Conservation (phyloP, 2,329 filamentous ascomycete genomes). For the Aureobasidium pullulans region DNA sequence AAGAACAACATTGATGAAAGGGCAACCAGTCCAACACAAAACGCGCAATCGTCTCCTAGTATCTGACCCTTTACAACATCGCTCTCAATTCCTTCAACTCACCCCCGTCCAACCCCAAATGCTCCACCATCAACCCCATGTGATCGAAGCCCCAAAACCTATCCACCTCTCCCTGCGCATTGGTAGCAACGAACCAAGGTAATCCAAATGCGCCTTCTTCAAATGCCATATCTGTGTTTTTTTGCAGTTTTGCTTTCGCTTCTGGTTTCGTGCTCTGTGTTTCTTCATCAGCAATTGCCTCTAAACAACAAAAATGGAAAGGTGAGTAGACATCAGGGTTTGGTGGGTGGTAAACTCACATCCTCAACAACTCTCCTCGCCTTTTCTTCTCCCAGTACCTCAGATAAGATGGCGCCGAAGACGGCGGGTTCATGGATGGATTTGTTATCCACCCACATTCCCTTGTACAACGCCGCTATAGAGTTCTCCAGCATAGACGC, state of each 20-base stretch:
- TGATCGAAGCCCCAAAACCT: constrained; percentile 56
- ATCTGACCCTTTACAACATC: constrained; percentile 24
- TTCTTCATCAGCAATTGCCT: neutral
- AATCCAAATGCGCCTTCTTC: constrained; percentile 52
- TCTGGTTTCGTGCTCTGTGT: constrained; percentile 23
- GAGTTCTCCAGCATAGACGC: constrained; percentile 35
- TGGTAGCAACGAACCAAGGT: constrained; percentile 53
- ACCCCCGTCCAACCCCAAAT: constrained; percentile 43
- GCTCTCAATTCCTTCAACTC: constrained; percentile 30
- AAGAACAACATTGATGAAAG: too few species aligned
- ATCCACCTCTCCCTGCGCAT: constrained; percentile 46
- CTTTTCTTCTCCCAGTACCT: constrained; percentile 39
- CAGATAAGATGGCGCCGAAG: constrained; percentile 37
- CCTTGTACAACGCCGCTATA: constrained; percentile 42
- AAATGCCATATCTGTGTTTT: constrained; percentile 47
- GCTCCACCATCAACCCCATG: constrained; percentile 47
- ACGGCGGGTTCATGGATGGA: constrained; percentile 40
- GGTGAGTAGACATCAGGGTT: too few species aligned
- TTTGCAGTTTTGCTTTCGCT: constrained; percentile 39
- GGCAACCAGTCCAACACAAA: too few species aligned
- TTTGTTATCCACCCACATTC: constrained; percentile 46
- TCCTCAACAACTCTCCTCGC: constrained; percentile 35
- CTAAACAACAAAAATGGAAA: neutral
- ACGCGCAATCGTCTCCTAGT: too few species aligned
- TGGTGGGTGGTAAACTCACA: constrained; percentile 24